Base-by-base conservation (phyloP, 306 rosid species). In the Fragaria iinumae region DNA sequence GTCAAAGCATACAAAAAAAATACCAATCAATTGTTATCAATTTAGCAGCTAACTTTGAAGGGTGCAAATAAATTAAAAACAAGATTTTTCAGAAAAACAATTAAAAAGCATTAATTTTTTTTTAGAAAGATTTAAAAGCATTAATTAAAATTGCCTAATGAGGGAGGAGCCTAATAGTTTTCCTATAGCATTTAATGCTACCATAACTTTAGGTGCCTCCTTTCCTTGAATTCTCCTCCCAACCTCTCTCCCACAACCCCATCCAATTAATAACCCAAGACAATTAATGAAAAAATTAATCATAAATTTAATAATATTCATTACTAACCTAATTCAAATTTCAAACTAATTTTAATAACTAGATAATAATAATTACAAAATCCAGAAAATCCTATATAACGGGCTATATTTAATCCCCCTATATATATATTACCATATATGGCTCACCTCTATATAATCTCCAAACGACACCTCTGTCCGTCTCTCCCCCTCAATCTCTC, bases 141-240 rank as follows among this genome's bases (percentile, higher is more conserved):
- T 69, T 69, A 1, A 50, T 36, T 43, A 67, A 69, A 29, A 52
- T 43, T 18, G 53, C 27, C 27, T 50, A 67, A 14, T 47, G 44
- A 41, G 10, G 44, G 52, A 41, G 45, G 56, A 49, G 25, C 43
- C 48, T 67, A 64, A 65, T 73, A 66, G 75, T 56, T 66, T 73
- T 73, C 80, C 77, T 82, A 41, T 2, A 36, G 84, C 96, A 90
- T 83, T 92, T 23, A 92, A 81, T 92, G 91, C 87, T 8, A 50
- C 79, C 85, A 84, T 90, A 83, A 90, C 89, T 85, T 83, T 67
- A 84, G 84, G 86, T 83, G 88, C 84, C 76, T 84, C 84, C 84
- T 82, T 79, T 87, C 83, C 89, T 87, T 88, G 85, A 86, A 84
- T 83, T 81, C 84, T 86, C 86, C 81, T 72, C 87, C 89, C 89